Base-by-base conservation (phyloP, 2,329 filamentous ascomycete species). In the Sporothrix schenckii region DNA sequence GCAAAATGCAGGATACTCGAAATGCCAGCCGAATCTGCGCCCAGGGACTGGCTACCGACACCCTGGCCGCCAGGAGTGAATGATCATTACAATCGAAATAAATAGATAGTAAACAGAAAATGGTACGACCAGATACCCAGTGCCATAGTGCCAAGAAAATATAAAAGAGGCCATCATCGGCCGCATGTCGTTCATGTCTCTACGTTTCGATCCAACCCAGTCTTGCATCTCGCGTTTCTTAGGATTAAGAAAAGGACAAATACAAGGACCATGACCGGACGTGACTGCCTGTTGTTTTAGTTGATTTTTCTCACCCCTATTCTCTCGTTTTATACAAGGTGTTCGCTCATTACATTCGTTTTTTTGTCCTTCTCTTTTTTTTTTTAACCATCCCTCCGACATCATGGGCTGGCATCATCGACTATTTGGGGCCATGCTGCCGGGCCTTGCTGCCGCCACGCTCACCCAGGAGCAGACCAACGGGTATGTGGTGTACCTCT, bases 381-480 rank as follows among this genome's bases (percentile, higher is more conserved):
- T 30, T 54, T 44, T 54, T n/a, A n/a, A 7, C 21, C 30, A 9
- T 19, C 61, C 47, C 11, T n/a, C 67, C 67, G 9, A 11, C 58
- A 68, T 52, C 24, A 70, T 70, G 68, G 71, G 50, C 53, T 69
- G 56, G 68, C 24, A 58, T 61, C 65, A 24, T 16, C 34, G 16
- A 21, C 58, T 70, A 24, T 13, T 73, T 9, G 56, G 73, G 50
- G 72, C 71, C 39, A 70, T 72, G 72, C 66, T 79, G 16, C 77
- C 74, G 39, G 69, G 70, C 10, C 72, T 76, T 27, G 67, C 52
- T 13, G 72, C 71, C 6, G 73, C 73, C 21, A 72, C 68, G 1
- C 75, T 81, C 19, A 49, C 75, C 5, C 81, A 83, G 71, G 63
- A 71, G 13, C 76, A 75, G 68, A 83, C 80, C 19, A 83, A 83